Evolutionary conservation across 495 filamentous ascomycete species (phyloP), one percentile per base, ranked within the genome.

Genomic region (Bombardia bombarda): DNA sequence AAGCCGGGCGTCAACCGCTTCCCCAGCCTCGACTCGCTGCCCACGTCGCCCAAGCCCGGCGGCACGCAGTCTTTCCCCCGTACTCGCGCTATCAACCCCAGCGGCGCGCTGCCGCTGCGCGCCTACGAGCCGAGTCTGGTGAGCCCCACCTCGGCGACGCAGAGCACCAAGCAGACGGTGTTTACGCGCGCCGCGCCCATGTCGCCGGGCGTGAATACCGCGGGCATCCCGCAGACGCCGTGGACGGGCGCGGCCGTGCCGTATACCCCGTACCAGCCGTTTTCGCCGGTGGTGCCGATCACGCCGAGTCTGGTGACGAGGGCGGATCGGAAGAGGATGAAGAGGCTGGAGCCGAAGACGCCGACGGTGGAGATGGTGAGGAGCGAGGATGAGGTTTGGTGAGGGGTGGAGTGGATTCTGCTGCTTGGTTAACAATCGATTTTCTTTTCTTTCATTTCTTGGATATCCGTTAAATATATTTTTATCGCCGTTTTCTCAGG

Each of bases 211-310:
- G 25, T 57, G 49, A 28, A 8, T 4, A 63, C 63, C 9, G 76
- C 69, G n/a, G 42, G 73, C 48, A n/a, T n/a, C n/a, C n/a, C n/a
- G n/a, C 66, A 65, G 35, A 78, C 79, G 7, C 86, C 86, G 0
- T 74, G 77, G 51, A 88, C 84, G 0, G 87, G 84, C 4, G 77
- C 84, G 31, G 80, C 87, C 1, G 70, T 74, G 25, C 90, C 90
- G 5, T 95, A 96, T 61, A 83, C 78, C 42, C 86, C 90, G 4
- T 96, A 96, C 56, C 92, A 94, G 74, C 90, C 90, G 0, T 90
- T 84, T 56, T 87, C 84, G 2, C 89, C 90, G 0, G 72, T 93
- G 7, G 85, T 92, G 13, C 90, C 90, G 0, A 79, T 96, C 43
- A 93, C 89, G 22, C 89, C 90, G 1, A 79, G 80, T 34, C 69